A percentile compares a stretch with the other conserved stretches of the same genome.
These are phyloP conservation scores for Hypholoma fasciculare DNA, from an alignment of 768 basidiomycete species.

Conservation along the genomic window DNA sequence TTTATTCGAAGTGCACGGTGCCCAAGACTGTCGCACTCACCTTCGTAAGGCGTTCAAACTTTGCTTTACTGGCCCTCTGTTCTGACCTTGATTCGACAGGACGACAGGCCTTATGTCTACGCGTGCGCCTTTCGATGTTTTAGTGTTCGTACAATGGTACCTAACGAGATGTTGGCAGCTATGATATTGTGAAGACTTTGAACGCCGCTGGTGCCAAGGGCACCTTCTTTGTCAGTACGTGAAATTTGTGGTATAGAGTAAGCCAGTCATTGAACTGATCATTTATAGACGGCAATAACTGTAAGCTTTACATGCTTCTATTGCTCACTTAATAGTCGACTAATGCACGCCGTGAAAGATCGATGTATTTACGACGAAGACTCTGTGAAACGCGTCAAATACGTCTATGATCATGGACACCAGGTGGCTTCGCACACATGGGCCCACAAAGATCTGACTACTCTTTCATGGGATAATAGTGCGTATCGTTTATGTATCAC, in stretches of 20 bases:
- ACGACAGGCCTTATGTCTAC: slow-evolving; percentile 35
- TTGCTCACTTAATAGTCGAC: neutral
- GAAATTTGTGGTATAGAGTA: neutral
- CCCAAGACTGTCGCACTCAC: slow-evolving; percentile 27
- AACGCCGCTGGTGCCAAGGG: slow-evolving; percentile 36
- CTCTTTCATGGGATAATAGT: slow-evolving; percentile 33
- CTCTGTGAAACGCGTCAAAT: slow-evolving; percentile 27
- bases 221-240: slow-evolving; percentile 43
- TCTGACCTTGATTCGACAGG: slow-evolving; percentile 18
- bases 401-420: slow-evolving; percentile 39
- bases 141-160: no score
- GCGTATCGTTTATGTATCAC: slow-evolving; percentile 2
- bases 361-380: slow-evolving; percentile 37
- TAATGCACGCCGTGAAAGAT: slow-evolving; percentile 15
- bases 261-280: neutral
- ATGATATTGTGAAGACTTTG: slow-evolving; percentile 31
- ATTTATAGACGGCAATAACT: slow-evolving; percentile 36
- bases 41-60: slow-evolving; percentile 14
- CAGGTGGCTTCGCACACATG: slow-evolving; percentile 48
- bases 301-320: slow-evolving; percentile 14
- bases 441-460: slow-evolving; percentile 35
- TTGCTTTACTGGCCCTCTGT: neutral
- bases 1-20: slow-evolving; percentile 31
- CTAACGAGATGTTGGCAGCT: slow-evolving; percentile 8
- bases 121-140: slow-evolving; percentile 12